Evolutionary conservation across 2,329 filamentous ascomycete species (phyloP), one percentile per base, ranked within the genome.

Genomic region (Fusarium sublunatum): DNA sequence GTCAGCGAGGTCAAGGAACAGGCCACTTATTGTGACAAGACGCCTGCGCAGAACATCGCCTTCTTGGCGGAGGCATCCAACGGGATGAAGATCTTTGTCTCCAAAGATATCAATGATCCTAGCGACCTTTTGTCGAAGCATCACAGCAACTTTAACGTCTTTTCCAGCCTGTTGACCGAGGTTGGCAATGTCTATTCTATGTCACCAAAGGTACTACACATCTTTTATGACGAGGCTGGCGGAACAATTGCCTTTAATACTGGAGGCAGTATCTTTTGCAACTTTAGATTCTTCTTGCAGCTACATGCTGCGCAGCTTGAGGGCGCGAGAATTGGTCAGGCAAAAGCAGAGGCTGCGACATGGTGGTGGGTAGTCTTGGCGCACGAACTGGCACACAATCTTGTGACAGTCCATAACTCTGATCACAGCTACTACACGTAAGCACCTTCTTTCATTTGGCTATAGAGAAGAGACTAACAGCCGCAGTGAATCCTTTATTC

Each of bases 341-440:
- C 80, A 13, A 87, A 81, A 73, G 82, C 86, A 5, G 90, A 95
- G 59, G 91, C 91, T 3, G 81, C 87, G 54, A 86, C 90, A 1
- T 96, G 93, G 82, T 98, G 94, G 94, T 97, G 91, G 86, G 91
- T 97, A 64, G 93, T 95, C n/a, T 76, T 97, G 60, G 96, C 93
- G 61, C 95, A 99, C 74, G 96, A 99, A 78, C 79, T 99, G 75
- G 93, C 95, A 55, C 95, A 99, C 78, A 99, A 99, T 74, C 79
- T 99, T 51, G 92, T 97, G 8, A 78, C 79, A 34, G 84, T 87
- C 62, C 94, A 98, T 75, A 90, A 89, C 71, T 82, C 90, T 13
- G 85, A 90, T 50, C 92, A 96, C 76, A 91, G 88, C 70, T 96
- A 89, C 73, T 96, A 95, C 73, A 94, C 89, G 79, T 88, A 77